Evolutionary conservation across 352 stramenopile species (phyloP), one percentile per base, ranked within the genome.

Genomic region (Globisporangium cylindrosporum): DNA sequence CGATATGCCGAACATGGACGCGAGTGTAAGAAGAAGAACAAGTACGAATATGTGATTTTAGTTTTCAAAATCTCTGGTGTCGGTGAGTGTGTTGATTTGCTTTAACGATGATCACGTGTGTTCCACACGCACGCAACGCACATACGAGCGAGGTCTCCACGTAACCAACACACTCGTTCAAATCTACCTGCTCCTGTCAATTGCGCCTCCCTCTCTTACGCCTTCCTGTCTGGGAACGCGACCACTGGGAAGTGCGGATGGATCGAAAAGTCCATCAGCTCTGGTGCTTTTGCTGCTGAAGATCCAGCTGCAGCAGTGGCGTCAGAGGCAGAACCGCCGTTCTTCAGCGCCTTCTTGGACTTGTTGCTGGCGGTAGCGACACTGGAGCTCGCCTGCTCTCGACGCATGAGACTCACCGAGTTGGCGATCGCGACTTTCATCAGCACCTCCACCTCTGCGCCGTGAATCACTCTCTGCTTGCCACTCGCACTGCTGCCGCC

Each of bases 191-290:
- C 43, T 51, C 43, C 43, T 51, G 49, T n/a, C 9, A 27, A 15
- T 8, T 55, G 49, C 9, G 12, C 49, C 2, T 56, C 49, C 22
- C 22, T 1, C 22, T 51, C 20, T 34, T 62, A 68, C 36, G 54
- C 55, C 36, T 54, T 74, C 49, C 70, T 67, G 46, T 70, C 62
- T 5, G 68, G 60, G 60, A 91, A 87, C n/a, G 71, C 51, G 15
- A 90, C 69, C 14, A 91, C 74, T 0, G 85, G 82, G 64, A 91
- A 93, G 56, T 92, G 84, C 29, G 84, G 82, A 63, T 93, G 86
- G 56, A 78, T 73, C 27, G 79, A 78, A 56, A 91, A 92, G 63
- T 93, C 80, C 5, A 92, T 75, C 59, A 78, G 68, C 60, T 79
- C 74, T 29, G 67, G 66, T 18, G 49, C 49, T 32, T 58, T 67